Evolutionary conservation across 23 red algal species (phyloP).

Genomic region (Gracilaria domingensis): DNA sequence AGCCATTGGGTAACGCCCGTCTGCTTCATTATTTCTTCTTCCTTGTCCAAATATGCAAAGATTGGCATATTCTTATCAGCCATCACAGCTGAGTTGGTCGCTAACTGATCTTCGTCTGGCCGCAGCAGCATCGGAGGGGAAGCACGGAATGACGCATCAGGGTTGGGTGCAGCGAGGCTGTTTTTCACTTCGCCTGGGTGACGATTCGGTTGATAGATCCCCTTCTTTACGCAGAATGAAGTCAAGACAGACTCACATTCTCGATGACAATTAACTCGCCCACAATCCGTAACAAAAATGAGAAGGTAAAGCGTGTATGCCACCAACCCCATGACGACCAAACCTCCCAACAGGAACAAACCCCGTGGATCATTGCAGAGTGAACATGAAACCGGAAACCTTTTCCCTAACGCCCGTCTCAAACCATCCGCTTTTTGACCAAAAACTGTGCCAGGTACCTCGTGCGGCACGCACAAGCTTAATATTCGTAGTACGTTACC

Average conservation of each 20-base stretch:
- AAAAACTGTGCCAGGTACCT: constrained; percentile 12
- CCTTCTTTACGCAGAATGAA: background rate
- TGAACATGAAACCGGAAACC: constrained; percentile 51
- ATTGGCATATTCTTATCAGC: constrained; percentile 29
- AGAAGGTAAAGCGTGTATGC: constrained; percentile 35
- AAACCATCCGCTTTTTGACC: constrained; percentile 5
- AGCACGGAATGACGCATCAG: constrained; percentile 10
- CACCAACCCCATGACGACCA: background rate
- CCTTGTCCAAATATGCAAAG: constrained; percentile 46
- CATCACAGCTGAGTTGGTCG: background rate
- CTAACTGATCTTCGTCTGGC: constrained; percentile 19
- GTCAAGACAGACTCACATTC: constrained; percentile 30
- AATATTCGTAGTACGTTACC: constrained; percentile 22
- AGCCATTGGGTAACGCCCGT: constrained; percentile 49
- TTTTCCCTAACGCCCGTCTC: constrained; percentile 7
- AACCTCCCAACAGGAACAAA: constrained; percentile 30
- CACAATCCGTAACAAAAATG: constrained; percentile 52
- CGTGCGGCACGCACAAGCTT: background rate
- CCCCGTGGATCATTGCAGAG: constrained; percentile 73
- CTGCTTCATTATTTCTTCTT: constrained; percentile 58
- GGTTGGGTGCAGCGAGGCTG: constrained; percentile 11
- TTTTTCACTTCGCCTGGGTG: constrained; percentile 3
- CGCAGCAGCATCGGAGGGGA: constrained; percentile 58
- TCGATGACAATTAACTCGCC: constrained; percentile 35
- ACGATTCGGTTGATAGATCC: constrained; percentile 46